Conservation (phyloP, 371 early-diverging fungal species). For the Haplosporangium sp. region DNA sequence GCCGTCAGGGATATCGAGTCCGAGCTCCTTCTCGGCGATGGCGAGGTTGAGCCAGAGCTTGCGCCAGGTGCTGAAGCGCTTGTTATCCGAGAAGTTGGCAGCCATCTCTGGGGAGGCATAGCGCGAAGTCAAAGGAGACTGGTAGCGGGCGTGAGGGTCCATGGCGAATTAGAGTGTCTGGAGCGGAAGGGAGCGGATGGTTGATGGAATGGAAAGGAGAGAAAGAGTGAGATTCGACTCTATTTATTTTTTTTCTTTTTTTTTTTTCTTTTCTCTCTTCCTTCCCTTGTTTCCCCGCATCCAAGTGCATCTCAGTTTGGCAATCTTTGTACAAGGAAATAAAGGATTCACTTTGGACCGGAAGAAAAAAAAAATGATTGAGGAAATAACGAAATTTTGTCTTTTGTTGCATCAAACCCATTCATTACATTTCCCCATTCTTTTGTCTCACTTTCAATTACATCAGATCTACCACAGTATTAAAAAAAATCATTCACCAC, state of each 20-base stretch:
- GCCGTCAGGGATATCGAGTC: constrained; percentile 90
- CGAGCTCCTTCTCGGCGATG: constrained; percentile 92
- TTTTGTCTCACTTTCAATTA: too few relatives aligned
- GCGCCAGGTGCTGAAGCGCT: constrained; percentile 95
- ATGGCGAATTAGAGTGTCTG: constrained; percentile 13
- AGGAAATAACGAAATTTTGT: too few relatives aligned
- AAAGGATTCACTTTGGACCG: too few relatives aligned
- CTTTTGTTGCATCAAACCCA: too few relatives aligned
- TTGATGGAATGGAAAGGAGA: background rate
- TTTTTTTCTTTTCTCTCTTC: constrained; percentile 1
- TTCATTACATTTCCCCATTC: too few relatives aligned
- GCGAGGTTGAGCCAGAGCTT: constrained; percentile 95
- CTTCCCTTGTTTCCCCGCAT: background rate
- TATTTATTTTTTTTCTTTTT: background rate
- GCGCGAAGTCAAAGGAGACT: constrained; percentile 93
- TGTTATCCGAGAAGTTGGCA: constrained; percentile 94
- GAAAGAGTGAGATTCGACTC: background rate
- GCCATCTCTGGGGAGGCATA: constrained; percentile 98
- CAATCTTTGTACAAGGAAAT: too few relatives aligned
- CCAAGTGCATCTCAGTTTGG: too few relatives aligned
- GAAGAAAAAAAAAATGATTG: too few relatives aligned
- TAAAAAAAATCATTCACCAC: too few relatives aligned
- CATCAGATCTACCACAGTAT: too few relatives aligned
- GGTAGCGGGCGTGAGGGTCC: constrained; percentile 80
- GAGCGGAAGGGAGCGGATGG: background rate